phyloP scores from a whole-genome alignment of 345 rosid genomes.

The Firmiana major region DNA sequence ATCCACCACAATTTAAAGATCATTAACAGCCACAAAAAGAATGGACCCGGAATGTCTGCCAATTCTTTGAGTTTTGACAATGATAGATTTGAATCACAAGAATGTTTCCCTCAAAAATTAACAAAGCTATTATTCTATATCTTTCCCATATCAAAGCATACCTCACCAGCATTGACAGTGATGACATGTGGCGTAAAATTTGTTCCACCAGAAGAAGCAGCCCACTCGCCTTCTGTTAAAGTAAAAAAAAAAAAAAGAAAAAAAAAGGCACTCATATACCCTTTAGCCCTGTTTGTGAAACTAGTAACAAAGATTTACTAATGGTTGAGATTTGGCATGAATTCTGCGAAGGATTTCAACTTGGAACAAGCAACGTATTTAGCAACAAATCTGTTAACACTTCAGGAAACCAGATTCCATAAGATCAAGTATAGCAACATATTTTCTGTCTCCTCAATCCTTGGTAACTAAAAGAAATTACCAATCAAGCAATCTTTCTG shows the following conservation, averaged over 20 bases:
- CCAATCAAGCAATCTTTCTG: constrained; percentile 3
- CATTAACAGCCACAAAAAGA: not conserved
- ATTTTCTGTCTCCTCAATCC: not conserved
- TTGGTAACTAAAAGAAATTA: not conserved
- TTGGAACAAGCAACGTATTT: not conserved
- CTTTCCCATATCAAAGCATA: constrained; percentile 20
- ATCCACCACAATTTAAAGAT: constrained; percentile 3
- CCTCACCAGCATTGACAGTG: constrained; percentile 80
- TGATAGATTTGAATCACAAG: not conserved
- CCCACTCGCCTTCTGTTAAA: constrained; percentile 57
- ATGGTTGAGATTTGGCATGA: not conserved
- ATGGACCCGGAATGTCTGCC: not conserved
- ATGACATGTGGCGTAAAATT: constrained; percentile 75
- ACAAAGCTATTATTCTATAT: not conserved
- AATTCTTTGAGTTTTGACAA: not conserved
- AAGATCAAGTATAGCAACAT: not conserved
- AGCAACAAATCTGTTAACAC: not conserved
- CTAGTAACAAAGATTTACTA: not conserved
- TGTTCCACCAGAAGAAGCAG: constrained; percentile 51
- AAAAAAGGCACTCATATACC: not conserved
- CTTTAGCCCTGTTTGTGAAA: not conserved
- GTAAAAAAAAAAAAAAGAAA: no score
- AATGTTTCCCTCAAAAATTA: not conserved
- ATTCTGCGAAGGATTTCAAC: not conserved
- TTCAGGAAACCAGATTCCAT: constrained; percentile 1